Base-by-base conservation (phyloP, 768 basidiomycete species). In the Calocybe indica region DNA sequence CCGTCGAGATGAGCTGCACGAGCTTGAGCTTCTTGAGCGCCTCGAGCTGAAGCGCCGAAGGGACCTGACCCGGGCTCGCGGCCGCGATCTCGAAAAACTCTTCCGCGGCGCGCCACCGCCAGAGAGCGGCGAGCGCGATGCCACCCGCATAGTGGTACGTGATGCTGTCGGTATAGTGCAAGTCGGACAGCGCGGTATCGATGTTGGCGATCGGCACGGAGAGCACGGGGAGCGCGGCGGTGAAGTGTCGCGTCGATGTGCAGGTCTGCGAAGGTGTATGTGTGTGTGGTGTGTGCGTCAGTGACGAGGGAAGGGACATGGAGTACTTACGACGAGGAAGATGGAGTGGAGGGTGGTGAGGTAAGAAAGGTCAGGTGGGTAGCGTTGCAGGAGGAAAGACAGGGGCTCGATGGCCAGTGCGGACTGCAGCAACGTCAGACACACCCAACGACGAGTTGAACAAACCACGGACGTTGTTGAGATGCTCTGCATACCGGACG, bases 121-220 rank as follows among this genome's bases (percentile, higher is more conserved):
- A 81, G 37, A 88, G 69, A 0, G 80, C 79, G 0, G 77, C 76
- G 1, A 85, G 71, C 1, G 75, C 76, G n/a, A 88, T 69, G 1
- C 89, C 92, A 3, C 85, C 90, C 2, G 79, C 69, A 62, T 92
- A 92, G 69, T 93, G 88, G 60, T 92, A 92, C n/a, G 77, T 65
- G 15, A 95, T 73, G 56, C 85, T 85, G 62, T 93, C 92, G 53
- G 77, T 82, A 66, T 90, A 92, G 31, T 62, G 65, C 46, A 94
- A 67, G 50, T 90, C 86, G 2, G 78, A 79, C n/a, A 77, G 61
- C 0, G 60, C 52, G 2, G 67, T 73, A 60, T 85, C 82, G 48
- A 92, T 74, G 37, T 78, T 71, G 9, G 80, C 79, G 52, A 92
- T 84, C 12, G 85, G 81, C n/a, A 68, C 59, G 8, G 59, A 42